Conservation (phyloP, 805 yeast genomes). For the Metschnikowia drakensbergensis region DNA sequence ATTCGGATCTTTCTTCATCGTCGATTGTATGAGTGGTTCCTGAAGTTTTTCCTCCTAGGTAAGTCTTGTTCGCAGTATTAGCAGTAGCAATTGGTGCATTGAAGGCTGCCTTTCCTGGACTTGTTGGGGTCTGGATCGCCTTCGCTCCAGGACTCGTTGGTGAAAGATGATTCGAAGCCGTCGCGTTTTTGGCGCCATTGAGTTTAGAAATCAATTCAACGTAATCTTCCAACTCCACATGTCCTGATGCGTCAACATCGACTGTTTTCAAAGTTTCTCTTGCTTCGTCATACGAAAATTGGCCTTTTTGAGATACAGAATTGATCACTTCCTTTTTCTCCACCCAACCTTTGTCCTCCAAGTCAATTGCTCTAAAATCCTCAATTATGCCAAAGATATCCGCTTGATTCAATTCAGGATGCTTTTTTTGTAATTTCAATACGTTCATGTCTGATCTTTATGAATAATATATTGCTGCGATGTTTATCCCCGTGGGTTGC, state of each 20-base stretch:
- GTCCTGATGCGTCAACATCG: conserved; percentile 93
- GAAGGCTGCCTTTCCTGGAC: conserved; percentile 22
- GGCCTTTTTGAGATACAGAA: conserved; percentile 72
- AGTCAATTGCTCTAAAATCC: conserved; percentile 76
- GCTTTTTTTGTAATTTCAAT: conserved; percentile 60
- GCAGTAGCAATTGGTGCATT: conserved; percentile 50
- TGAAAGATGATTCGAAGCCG: conserved; percentile 5
- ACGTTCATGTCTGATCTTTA: conserved; percentile 32
- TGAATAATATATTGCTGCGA: neutral
- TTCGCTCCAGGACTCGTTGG: conserved; percentile 5
- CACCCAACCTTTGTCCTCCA: conserved; percentile 90
- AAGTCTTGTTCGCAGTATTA: conserved; percentile 50
- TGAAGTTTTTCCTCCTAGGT: conserved; percentile 79
- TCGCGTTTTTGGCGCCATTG: conserved; percentile 40
- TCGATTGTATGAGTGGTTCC: conserved; percentile 96
- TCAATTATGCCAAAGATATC: conserved; percentile 84
- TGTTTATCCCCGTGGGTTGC: neutral
- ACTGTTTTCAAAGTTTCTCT: conserved; percentile 90
- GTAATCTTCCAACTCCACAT: conserved; percentile 92
- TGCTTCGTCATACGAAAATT: conserved; percentile 83
- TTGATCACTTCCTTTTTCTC: conserved; percentile 89
- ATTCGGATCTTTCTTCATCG: conserved; percentile 94
- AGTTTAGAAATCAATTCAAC: conserved; percentile 80
- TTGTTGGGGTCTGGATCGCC: conserved; percentile 6
- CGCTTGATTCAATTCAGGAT: conserved; percentile 79